Conservation (phyloP, 192 early-diverging fungal genomes). For the Backusella parvicylindrica region DNA sequence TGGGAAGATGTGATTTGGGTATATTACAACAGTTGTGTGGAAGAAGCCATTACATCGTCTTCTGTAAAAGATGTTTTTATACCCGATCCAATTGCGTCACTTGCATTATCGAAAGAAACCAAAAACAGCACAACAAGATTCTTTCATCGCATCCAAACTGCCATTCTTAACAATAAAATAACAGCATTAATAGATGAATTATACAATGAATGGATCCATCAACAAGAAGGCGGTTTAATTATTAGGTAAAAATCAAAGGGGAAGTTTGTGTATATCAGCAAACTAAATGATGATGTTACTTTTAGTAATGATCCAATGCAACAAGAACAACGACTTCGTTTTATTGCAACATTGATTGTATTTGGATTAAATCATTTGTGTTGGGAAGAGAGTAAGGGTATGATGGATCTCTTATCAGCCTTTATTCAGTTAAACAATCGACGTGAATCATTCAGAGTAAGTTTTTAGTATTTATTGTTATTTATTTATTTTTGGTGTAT, state of each 20-base stretch:
- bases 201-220: not conserved
- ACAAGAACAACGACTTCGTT: not conserved
- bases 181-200: not conserved
- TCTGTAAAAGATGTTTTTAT: not conserved
- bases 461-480: too few species aligned
- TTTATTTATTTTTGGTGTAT: too few species aligned
- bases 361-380: not conserved
- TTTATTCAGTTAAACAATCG: not conserved
- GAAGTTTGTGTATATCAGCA: not conserved
- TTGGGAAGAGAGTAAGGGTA: not conserved
- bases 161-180: not conserved
- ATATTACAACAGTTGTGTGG: not conserved
- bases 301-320: not conserved
- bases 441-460: not conserved
- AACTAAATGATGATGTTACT: not conserved
- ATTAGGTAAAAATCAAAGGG: not conserved
- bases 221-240: too few species aligned
- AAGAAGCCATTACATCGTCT: not conserved
- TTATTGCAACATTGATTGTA: not conserved
- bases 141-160: not conserved
- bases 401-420: not conserved
- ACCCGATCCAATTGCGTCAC: not conserved
- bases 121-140: not conserved
- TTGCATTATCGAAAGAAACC: not conserved
- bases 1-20: slow-evolving; percentile 11